Conservation (phyloP, 2,329 filamentous ascomycete genomes). For the Pyricularia sp. region DNA sequence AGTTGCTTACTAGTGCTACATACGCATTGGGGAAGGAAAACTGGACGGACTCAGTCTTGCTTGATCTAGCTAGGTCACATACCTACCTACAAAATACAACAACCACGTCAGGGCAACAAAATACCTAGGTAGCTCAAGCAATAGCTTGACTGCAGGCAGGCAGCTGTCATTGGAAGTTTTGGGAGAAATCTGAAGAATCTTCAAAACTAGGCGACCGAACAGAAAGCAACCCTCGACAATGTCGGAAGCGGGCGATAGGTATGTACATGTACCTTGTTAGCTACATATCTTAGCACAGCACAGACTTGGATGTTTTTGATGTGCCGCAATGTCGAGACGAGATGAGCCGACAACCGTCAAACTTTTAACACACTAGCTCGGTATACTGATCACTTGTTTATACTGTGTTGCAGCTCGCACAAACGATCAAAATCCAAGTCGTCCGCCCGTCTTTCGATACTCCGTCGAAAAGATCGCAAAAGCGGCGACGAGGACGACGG, state of each 20-base stretch:
- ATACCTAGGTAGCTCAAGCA: not conserved
- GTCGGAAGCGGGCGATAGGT: conserved; percentile 23
- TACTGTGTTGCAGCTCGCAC: conserved; percentile 20
- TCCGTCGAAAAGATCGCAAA: conserved; percentile 38
- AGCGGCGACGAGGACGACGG: conserved; percentile 40
- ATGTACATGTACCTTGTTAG: not conserved
- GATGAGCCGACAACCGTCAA: not conserved
- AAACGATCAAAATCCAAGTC: conserved; percentile 41
- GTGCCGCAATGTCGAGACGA: not conserved
- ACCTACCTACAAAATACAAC: not conserved
- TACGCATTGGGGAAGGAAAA: not conserved
- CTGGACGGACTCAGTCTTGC: not conserved
- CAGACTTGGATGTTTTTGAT: not conserved
- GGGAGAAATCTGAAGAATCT: not conserved
- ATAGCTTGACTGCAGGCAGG: not conserved
- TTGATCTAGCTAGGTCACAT: not conserved
- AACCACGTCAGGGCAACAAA: not conserved
- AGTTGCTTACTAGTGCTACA: not conserved
- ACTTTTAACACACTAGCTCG: not conserved
- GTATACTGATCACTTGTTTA: not conserved
- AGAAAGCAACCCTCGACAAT: conserved; percentile 10
- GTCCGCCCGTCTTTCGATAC: conserved; percentile 39
- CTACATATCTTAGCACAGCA: not conserved
- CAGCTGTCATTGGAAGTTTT: not conserved
- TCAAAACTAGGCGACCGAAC: not conserved